A percentile compares a stretch with the other conserved stretches of the same genome.
These are phyloP conservation scores for Paspalum vaginatum DNA, from an alignment of 176 grass and related monocot species.

Conservation along the genomic window DNA sequence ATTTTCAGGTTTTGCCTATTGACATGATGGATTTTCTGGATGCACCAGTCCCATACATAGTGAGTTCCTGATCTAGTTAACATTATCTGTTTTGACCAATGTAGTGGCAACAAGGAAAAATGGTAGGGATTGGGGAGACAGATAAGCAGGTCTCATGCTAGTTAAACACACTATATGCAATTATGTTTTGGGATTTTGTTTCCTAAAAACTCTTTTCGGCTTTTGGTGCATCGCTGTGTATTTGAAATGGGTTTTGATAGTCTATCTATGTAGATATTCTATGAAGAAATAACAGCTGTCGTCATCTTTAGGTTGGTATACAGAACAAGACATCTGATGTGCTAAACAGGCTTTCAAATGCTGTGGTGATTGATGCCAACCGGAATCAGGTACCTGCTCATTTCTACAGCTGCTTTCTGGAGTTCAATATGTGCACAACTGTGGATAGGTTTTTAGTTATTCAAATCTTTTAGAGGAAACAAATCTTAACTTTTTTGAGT, in stretches of 20 bases:
- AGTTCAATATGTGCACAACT: neutral
- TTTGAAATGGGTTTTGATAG: slow-evolving; percentile 23
- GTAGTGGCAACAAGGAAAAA: slow-evolving; percentile 1
- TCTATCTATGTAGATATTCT: slow-evolving; percentile 21
- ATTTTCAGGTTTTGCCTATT: slow-evolving; percentile 82
- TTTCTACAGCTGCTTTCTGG: slow-evolving; percentile 5
- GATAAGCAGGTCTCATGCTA: neutral
- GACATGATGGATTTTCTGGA: slow-evolving; percentile 98
- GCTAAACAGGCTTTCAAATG: slow-evolving; percentile 71
- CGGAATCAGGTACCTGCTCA: slow-evolving; percentile 79
- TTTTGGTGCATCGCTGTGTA: neutral
- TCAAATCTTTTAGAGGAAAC: neutral
- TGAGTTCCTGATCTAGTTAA: slow-evolving; percentile 56
- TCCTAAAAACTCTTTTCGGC: no score
- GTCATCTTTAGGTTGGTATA: slow-evolving; percentile 78
- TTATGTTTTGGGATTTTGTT: neutral
- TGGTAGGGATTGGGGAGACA: neutral
- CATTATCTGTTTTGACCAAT: slow-evolving; percentile 22
- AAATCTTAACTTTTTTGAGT: neutral
- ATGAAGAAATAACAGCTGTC: slow-evolving; percentile 9
- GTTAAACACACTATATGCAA: neutral
- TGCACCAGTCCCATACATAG: slow-evolving; percentile 97
- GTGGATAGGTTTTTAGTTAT: neutral
- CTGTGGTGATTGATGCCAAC: slow-evolving; percentile 80
- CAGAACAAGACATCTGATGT: slow-evolving; percentile 78